Base-by-base conservation (phyloP, 441 rosid genomes). In the Daphne laureola region DNA sequence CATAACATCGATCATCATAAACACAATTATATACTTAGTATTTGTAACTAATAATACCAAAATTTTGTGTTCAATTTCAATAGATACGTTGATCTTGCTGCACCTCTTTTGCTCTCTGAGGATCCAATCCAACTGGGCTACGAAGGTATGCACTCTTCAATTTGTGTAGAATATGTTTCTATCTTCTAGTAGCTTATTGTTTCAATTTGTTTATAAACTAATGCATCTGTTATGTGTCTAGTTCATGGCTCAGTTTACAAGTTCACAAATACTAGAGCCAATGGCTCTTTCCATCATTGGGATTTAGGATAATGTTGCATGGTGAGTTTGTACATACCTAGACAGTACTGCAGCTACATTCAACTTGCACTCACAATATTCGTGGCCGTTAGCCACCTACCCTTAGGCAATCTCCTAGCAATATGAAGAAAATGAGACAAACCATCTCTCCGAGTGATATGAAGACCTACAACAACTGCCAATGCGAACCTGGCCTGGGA, bases 81-180 rank as follows among this genome's bases (percentile, higher is more conserved):
- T 73, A 84, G 98, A 72, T 89, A 79, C 67, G 48, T 92, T 59
- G 96, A 86, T 69, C 79, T 92, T 41, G 98, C 86, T 49, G 86
- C 95, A 40, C 90, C 98, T 16, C 78, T 92, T 70, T 81, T 92
- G 51, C 74, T 92, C 45, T 70, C 92, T 53, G 81, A 77, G 71
- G 98, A 92, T 84, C 96, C 96, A 1, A 96, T 92, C 70, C 67
- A 61, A 46, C 88, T 76, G 44, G 97, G 98, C 56, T 89, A 89
- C 52, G 78, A 81, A 78, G 92, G 98, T 92, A 83, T 23, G 6
- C 57, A 27, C 59, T 64, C 16, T 41, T 41, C 17, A 57, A 46
- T 21, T 38, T 46, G 7, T 35, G 21, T 17, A 55, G n/a, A 44
- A 0, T 53, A 35, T 56, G 15, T 15, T 51, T 42, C 17, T 49